Conservation (phyloP, 306 rosid species). For the Citrullus amarus region DNA sequence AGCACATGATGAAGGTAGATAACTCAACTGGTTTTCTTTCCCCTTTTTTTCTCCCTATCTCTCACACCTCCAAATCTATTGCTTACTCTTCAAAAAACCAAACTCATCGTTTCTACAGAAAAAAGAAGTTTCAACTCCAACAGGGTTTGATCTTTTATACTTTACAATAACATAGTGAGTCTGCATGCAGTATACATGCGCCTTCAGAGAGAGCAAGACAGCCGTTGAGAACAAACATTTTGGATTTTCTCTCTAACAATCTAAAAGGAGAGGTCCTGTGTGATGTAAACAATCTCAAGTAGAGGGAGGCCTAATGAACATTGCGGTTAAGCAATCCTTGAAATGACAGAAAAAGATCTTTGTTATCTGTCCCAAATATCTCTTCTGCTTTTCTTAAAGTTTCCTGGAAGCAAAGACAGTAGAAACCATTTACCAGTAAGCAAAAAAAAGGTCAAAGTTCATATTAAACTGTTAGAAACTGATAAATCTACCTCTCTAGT, state of each 20-base stretch:
- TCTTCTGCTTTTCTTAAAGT: conserved; percentile 93
- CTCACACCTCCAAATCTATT: neutral
- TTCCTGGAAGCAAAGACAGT: conserved; percentile 42
- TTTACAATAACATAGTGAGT: neutral
- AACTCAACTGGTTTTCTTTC: neutral
- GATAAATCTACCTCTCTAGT: conserved; percentile 68
- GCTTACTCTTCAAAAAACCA: neutral
- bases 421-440: conserved; percentile 8
- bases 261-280: conserved; percentile 27
- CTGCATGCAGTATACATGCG: neutral
- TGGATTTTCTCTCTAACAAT: neutral
- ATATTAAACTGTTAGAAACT: conserved; percentile 6
- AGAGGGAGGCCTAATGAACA: conserved; percentile 37
- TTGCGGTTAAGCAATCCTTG: conserved; percentile 90
- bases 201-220: neutral
- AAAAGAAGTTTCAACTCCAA: neutral
- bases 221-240: neutral
- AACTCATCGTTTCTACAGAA: neutral
- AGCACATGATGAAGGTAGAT: conserved; percentile 1
- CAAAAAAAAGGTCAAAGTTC: conserved; percentile 7
- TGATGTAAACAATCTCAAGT: conserved; percentile 14
- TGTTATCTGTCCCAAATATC: conserved; percentile 91
- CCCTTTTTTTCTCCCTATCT: neutral
- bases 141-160: neutral
- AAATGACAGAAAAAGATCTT: conserved; percentile 78